Base-by-base conservation (phyloP, 441 rosid species). In the Corymbia calophylla region DNA sequence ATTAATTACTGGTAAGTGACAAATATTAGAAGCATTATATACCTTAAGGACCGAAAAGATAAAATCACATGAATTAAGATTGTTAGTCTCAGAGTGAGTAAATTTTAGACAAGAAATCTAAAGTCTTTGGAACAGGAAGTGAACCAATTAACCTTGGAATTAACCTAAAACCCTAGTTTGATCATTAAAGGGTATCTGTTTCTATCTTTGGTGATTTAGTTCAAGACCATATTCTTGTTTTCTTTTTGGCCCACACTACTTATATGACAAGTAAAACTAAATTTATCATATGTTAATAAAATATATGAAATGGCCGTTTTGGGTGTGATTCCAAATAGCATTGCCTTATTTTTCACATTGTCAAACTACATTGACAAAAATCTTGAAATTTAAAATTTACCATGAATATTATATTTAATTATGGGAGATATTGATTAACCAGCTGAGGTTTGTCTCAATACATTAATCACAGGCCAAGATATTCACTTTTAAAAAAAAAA, bases 1-100 rank as follows among this genome's bases (percentile, higher is more conserved):
- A 31, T 68, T 31, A 32, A 31, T 68, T 31, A 17, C 77, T 31
- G 77, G 48, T 21, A 23, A 23, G 9, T 4, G 49, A 47, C 49
- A 39, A 77, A 77, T 77, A 44, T 77, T 23, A 23, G 84, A 44
- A 5, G 84, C 6, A 25, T 23, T 44, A 77, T 77, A 66, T 16
- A 11, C n/a, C 29, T 12, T 23, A 23, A 77, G 84, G 51, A 23
- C 27, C n/a, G 44, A 77, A 6, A 77, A 23, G 5, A 39, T 39
- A 44, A 44, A 25, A 21, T 44, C 29, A 44, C 77, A 31, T 31
- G 23, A 66, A 66, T 16, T 17, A 66, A 31, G 17, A 31, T 66
- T 31, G n/a, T n/a, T n/a, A n/a, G 2, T 66, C 31, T 31, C 0
- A 10, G 19, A 10, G 4, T 17, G 1, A 12, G 9, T 31, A 31